Base-by-base conservation (phyloP, 495 filamentous ascomycete genomes). In the Cercophora newfieldiana region DNA sequence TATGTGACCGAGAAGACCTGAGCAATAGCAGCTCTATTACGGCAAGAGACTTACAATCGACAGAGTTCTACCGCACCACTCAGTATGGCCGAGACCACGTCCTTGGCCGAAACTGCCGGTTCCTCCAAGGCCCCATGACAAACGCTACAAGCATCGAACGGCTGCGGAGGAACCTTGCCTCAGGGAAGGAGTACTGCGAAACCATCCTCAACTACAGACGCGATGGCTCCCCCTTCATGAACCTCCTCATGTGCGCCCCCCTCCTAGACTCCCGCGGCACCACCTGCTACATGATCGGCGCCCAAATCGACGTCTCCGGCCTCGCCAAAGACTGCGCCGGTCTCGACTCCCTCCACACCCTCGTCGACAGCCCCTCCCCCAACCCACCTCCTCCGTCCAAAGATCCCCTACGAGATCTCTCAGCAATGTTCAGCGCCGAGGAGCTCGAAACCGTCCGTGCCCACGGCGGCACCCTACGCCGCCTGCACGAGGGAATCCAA, bases 181-280 rank as follows among this genome's bases (percentile, higher is more conserved):
- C 74, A 3, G 86, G 87, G 12, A 78, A 85, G 51, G 88, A 90
- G 67, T 83, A 89, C 53, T 89, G 82, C 57, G 90, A 92, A 66
- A 80, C 88, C 0, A 79, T 91, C 14, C 76, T 91, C 0, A 90
- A 91, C 70, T 91, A 91, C 68, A 77, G 86, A 44, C 76, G 87
- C 59, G 87, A 89, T 65, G 87, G 87, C 5, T 86, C 84, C 0
- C 87, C 86, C 0, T 91, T 91, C 72, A 88, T 90, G 83, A 91
- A 90, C 66, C 78, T 91, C 3, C 74, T 89, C 19, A 86, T 89
- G 81, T 81, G 82, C 37, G 83, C 87, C 0, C 88, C 88, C 18
- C 77, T 90, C 0, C 80, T 83, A 61, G 87, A 90, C 67, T 88
- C 81, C 66, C 80, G 80, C 63, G 87, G 87, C 30, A 75, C 75